Conservation (phyloP, 495 filamentous ascomycete species). For the Physcia stellaris region DNA sequence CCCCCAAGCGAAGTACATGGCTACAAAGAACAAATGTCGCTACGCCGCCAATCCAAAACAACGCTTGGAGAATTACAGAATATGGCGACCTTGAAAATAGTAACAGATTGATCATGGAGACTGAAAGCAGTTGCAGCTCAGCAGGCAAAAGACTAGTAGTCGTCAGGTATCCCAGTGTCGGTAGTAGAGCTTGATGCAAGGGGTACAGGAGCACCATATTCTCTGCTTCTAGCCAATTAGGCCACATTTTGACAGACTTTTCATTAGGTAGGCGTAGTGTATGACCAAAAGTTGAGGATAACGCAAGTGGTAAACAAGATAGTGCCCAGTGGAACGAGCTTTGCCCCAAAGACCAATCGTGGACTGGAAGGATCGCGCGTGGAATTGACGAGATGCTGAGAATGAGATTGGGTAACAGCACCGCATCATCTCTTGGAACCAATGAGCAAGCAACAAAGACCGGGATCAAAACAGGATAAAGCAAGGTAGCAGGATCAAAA, state of each 20-base stretch:
- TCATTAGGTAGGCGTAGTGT: not conserved
- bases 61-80: conserved; percentile 61
- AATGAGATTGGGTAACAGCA: conserved; percentile 65
- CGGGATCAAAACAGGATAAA: conserved; percentile 73
- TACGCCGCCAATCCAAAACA: conserved; percentile 82
- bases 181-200: conserved; percentile 69
- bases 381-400: conserved; percentile 71
- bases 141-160: conserved; percentile 75
- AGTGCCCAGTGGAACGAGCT: conserved; percentile 61
- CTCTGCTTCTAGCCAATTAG: conserved; percentile 31
- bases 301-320: conserved; percentile 45
- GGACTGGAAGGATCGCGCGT: conserved; percentile 51
- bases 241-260: not conserved
- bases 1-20: conserved; percentile 71
- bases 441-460: conserved; percentile 66
- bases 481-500: conserved; percentile 82
- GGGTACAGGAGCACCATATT: conserved; percentile 60
- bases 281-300: conserved; percentile 22
- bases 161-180: conserved; percentile 61
- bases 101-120: conserved; percentile 68
- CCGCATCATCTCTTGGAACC: conserved; percentile 35
- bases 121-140: conserved; percentile 76
- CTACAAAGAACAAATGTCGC: conserved; percentile 58
- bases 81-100: conserved; percentile 72
- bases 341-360: conserved; percentile 35